A percentile compares a stretch with the other conserved stretches of the same genome.
These are phyloP conservation scores for Scutellaria minor DNA, from an alignment of 257 asterid genomes.

Conservation along the genomic window DNA sequence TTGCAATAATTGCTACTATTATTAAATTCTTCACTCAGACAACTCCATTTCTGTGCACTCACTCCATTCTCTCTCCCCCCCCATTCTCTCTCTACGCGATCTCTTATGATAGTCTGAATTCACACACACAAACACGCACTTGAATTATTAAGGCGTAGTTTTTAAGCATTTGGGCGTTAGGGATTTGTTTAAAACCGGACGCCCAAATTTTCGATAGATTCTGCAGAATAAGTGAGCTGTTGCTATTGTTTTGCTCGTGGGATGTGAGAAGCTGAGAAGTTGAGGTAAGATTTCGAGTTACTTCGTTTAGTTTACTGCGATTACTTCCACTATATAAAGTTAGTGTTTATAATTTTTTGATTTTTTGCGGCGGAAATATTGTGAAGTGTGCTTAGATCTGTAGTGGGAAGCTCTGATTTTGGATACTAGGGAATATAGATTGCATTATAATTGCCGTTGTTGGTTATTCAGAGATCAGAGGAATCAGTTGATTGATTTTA, in stretches of 20 bases:
- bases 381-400: constrained; percentile 61
- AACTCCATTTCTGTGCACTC: constrained; percentile 44
- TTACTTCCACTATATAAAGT: constrained; percentile 19
- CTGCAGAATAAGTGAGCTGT: constrained; percentile 39
- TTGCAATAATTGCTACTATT: constrained; percentile 52
- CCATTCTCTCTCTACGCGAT: constrained; percentile 55
- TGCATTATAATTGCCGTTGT: constrained; percentile 33
- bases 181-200: constrained; percentile 39
- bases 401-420: constrained; percentile 41
- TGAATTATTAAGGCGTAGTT: constrained; percentile 50
- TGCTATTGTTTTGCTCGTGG: constrained; percentile 45
- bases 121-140: constrained; percentile 45
- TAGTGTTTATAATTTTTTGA: not conserved
- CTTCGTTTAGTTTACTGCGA: constrained; percentile 27
- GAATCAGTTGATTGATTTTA: constrained; percentile 9
- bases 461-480: constrained; percentile 40
- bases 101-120: constrained; percentile 53
- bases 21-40: constrained; percentile 54
- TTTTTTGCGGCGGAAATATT: constrained; percentile 32
- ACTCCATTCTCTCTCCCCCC: constrained; percentile 32
- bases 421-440: constrained; percentile 32
- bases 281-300: constrained; percentile 48
- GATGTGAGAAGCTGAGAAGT: constrained; percentile 53
- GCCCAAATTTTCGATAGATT: constrained; percentile 38
- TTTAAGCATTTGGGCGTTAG: constrained; percentile 49